Conservation (phyloP, 2,329 filamentous ascomycete genomes). For the Paraphoma chrysanthemicola region DNA sequence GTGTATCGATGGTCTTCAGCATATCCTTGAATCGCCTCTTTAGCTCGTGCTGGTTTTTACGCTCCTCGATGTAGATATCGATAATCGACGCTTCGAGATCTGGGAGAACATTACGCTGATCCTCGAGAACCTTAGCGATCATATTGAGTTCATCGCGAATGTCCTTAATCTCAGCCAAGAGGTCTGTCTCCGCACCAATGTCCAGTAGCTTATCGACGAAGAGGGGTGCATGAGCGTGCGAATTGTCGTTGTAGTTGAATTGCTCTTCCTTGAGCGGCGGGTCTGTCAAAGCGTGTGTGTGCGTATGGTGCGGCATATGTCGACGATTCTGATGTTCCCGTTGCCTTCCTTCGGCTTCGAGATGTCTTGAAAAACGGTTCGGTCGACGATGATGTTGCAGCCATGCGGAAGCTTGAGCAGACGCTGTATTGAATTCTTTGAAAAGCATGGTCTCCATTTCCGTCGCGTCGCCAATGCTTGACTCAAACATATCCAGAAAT, state of each 20-base stretch:
- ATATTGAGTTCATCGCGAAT: slow-evolving; percentile 73
- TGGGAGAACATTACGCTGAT: slow-evolving; percentile 56
- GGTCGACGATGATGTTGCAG: slow-evolving; percentile 57
- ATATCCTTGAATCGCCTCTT: slow-evolving; percentile 65
- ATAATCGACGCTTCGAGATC: slow-evolving; percentile 56
- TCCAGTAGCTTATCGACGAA: slow-evolving; percentile 65
- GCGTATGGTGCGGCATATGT: slow-evolving; percentile 33
- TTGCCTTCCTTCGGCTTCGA: slow-evolving; percentile 43
- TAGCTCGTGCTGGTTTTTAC: slow-evolving; percentile 54
- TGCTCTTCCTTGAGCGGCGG: slow-evolving; percentile 34
- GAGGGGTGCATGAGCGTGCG: slow-evolving; percentile 42
- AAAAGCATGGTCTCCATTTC: slow-evolving; percentile 65
- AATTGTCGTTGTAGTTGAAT: slow-evolving; percentile 41
- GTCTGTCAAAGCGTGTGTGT: slow-evolving; percentile 32
- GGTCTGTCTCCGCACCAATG: slow-evolving; percentile 66
- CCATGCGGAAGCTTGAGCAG: slow-evolving; percentile 63
- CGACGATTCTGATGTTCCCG: slow-evolving; percentile 40
- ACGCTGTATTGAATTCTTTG: slow-evolving; percentile 65
- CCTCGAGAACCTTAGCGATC: slow-evolving; percentile 60
- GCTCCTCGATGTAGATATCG: slow-evolving; percentile 46
- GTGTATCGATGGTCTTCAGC: slow-evolving; percentile 63
- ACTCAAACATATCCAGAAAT: slow-evolving; percentile 73
- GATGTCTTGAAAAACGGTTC: slow-evolving; percentile 44
- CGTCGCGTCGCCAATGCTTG: slow-evolving; percentile 62
- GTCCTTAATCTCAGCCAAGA: slow-evolving; percentile 70